A percentile compares a stretch with the other conserved stretches of the same genome.
These are phyloP conservation scores for Mucor mucedo DNA, from an alignment of 371 early-diverging fungal genomes.

Conservation along the genomic window DNA sequence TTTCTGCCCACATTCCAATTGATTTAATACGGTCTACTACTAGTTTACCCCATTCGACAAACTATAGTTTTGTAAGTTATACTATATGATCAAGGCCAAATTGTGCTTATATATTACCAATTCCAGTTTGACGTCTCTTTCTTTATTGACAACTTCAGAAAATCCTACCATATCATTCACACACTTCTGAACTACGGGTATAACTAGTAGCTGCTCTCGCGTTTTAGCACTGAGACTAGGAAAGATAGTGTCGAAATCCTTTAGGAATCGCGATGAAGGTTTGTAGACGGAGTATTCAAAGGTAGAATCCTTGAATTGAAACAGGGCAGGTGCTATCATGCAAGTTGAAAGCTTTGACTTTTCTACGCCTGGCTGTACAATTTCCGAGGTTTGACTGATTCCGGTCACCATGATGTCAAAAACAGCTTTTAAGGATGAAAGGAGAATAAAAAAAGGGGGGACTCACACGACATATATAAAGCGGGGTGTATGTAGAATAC, in stretches of 20 bases:
- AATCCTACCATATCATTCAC: conserved; percentile 76
- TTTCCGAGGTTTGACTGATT: not conserved
- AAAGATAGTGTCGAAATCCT: conserved; percentile 43
- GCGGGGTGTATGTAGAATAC: conserved; percentile 1
- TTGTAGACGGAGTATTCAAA: conserved; percentile 49
- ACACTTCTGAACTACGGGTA: conserved; percentile 83
- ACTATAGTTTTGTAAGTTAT: conserved; percentile 42
- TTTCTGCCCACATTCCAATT: conserved; percentile 85
- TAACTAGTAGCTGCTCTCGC: conserved; percentile 61
- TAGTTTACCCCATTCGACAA: conserved; percentile 72
- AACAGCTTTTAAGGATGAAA: not conserved
- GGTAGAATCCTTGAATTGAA: conserved; percentile 33
- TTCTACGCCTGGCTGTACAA: not conserved
- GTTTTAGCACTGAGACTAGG: conserved; percentile 56
- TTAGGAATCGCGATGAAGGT: conserved; percentile 40
- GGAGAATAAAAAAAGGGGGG: not conserved
- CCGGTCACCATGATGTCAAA: conserved; percentile 2
- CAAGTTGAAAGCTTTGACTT: conserved; percentile 24
- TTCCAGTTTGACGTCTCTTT: conserved; percentile 81
- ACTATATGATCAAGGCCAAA: not conserved
- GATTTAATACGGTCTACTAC: conserved; percentile 58
- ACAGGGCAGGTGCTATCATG: conserved; percentile 31
- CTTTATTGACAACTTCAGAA: conserved; percentile 70
- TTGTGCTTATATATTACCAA: conserved; percentile 42
- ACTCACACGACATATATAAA: not conserved